phyloP scores from a whole-genome alignment of 1,284 basidiomycete genomes.

The Moesziomyces sp. region DNA sequence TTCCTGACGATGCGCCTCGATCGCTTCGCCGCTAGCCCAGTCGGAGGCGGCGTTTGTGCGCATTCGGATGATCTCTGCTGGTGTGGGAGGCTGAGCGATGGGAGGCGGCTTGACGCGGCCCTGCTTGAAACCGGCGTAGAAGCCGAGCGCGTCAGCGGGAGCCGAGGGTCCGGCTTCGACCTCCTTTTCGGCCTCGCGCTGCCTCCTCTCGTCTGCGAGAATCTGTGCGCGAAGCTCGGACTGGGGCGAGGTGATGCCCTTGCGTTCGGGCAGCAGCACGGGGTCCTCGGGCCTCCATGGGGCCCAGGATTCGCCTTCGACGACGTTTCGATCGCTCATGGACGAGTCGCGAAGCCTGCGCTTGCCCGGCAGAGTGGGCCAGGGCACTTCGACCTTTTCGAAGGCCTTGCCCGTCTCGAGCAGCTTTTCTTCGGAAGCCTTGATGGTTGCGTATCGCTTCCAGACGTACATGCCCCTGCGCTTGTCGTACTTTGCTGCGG shows the following conservation, averaged over 20 bases:
- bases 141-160: constrained; percentile 43
- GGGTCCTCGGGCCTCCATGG: constrained; percentile 65
- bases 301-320: constrained; percentile 59
- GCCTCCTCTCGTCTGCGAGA: constrained; percentile 26
- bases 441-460: constrained; percentile 64
- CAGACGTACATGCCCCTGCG: constrained; percentile 57
- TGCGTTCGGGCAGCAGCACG: constrained; percentile 46
- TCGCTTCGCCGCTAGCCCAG: constrained; percentile 46
- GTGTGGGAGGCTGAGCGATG: constrained; percentile 61
- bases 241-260: constrained; percentile 41
- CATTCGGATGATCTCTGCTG: constrained; percentile 49
- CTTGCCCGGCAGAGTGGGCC: constrained; percentile 56
- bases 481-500: constrained; percentile 52
- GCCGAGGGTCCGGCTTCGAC: constrained; percentile 21
- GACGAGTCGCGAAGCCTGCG: constrained; percentile 12
- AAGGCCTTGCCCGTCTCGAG: constrained; percentile 40
- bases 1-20: constrained; percentile 45
- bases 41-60: constrained; percentile 37
- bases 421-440: constrained; percentile 42
- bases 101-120: constrained; percentile 52
- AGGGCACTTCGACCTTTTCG: constrained; percentile 62
- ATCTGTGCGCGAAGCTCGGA: constrained; percentile 44
- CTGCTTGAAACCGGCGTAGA: constrained; percentile 51
- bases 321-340: constrained; percentile 44
- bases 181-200: constrained; percentile 19